Evolutionary conservation across 1,284 basidiomycete genomes (phyloP).

Genomic region (Coniophora puteana): DNA sequence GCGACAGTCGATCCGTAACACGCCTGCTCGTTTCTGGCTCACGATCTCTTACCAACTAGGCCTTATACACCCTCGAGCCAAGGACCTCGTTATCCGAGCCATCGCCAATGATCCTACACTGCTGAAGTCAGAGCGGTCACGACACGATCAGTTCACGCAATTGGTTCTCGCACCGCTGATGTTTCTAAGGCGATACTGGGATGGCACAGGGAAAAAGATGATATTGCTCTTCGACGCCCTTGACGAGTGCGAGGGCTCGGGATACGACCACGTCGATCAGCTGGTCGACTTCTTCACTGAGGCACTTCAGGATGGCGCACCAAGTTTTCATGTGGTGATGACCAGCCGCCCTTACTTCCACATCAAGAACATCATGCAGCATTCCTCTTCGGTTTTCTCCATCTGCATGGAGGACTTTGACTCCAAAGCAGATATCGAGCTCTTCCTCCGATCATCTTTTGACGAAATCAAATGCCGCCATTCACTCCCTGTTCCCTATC

Average conservation of each 20-base stretch:
- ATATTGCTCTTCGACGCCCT: conserved; percentile 22
- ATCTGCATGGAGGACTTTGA: conserved; percentile 13
- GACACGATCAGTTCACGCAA: conserved; percentile 15
- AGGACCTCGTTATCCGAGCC: conserved; percentile 8
- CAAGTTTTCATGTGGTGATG: conserved; percentile 15
- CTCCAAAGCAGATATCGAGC: conserved; percentile 16
- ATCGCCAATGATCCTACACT: conserved; percentile 11
- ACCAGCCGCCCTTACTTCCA: conserved; percentile 17
- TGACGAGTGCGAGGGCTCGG: conserved; percentile 18
- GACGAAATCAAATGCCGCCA: conserved; percentile 4
- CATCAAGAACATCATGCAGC: conserved; percentile 14
- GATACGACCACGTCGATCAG: conserved; percentile 13
- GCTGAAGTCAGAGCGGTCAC: conserved; percentile 16
- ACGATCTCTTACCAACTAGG: conserved; percentile 16
- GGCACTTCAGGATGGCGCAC: conserved; percentile 7
- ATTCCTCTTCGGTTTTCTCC: conserved; percentile 6
- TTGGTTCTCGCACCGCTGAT: conserved; percentile 15
- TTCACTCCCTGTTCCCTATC: neutral
- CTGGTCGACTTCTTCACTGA: conserved; percentile 13
- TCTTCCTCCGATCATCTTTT: conserved; percentile 18
- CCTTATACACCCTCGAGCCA: conserved; percentile 13
- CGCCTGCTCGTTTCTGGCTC: conserved; percentile 14
- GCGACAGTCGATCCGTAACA: conserved; percentile 16
- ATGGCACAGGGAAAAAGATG: too few relatives aligned
- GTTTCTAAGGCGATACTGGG: conserved; percentile 6